A percentile compares a stretch with the other conserved stretches of the same genome.
These are phyloP conservation scores for Arthrocladium fulminans DNA, from an alignment of 2,329 filamentous ascomycete species.

Conservation along the genomic window DNA sequence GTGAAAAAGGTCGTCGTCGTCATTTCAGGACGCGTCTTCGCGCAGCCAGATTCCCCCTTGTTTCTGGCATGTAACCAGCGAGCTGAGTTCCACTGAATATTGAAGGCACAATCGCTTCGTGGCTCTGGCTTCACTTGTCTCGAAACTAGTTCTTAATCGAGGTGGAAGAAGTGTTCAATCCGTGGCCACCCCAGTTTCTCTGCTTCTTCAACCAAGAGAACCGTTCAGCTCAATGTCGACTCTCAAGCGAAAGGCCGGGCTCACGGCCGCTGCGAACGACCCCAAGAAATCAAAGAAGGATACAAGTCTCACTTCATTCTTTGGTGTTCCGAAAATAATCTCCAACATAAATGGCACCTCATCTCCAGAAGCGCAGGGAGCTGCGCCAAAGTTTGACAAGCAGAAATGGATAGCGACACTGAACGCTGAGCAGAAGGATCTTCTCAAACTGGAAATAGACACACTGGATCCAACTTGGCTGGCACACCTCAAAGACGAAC, in stretches of 20 bases:
- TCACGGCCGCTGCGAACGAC: conserved; percentile 32
- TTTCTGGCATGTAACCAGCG: too few species aligned
- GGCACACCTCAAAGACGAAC: conserved; percentile 75
- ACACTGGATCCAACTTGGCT: conserved; percentile 91
- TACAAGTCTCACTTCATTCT: conserved; percentile 81
- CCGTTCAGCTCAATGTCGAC: conserved; percentile 7
- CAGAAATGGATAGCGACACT: conserved; percentile 76
- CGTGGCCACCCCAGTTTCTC: background rate
- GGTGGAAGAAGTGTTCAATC: background rate
- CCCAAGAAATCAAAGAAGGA: conserved; percentile 66
- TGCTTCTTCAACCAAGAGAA: background rate
- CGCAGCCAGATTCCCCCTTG: too few species aligned
- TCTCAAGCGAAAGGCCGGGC: conserved; percentile 18
- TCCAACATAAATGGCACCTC: conserved; percentile 24
- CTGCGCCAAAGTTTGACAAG: conserved; percentile 64
- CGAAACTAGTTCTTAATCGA: background rate
- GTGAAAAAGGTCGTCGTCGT: background rate
- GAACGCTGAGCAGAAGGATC: conserved; percentile 67
- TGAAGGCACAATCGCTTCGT: background rate
- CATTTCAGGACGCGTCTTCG: background rate
- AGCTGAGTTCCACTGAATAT: background rate
- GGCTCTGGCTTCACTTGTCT: background rate
- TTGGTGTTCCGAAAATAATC: conserved; percentile 56
- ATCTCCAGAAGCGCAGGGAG: conserved; percentile 22
- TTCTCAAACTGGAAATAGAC: conserved; percentile 83